Percentiles rank a stretch among this genome's conserved stretches.
Evolutionary conservation across 2,329 filamentous ascomycete species (phyloP).

Genomic region (Diaporthe sp.): DNA sequence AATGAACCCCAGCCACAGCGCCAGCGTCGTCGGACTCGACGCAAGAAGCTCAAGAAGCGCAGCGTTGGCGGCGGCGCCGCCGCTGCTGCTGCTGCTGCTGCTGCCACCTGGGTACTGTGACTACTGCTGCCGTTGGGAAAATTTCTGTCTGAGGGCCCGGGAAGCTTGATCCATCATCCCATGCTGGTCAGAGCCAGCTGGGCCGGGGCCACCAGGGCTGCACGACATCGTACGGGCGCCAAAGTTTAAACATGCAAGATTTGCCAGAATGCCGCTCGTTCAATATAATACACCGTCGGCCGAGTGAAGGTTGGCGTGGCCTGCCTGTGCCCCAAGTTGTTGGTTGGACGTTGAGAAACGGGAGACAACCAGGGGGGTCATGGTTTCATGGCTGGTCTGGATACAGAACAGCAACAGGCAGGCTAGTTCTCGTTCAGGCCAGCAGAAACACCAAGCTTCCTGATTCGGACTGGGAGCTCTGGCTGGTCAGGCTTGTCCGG

Average conservation of each 20-base stretch:
- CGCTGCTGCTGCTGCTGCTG: neutral
- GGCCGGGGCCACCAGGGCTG: slow-evolving; percentile 32
- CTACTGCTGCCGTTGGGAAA: neutral
- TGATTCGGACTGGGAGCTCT: slow-evolving; percentile 26
- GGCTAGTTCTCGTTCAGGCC: slow-evolving; percentile 30
- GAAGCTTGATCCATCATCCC: slow-evolving; percentile 31
- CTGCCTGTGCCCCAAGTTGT: neutral
- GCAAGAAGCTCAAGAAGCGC: slow-evolving; percentile 18
- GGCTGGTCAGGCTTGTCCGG: slow-evolving; percentile 23
- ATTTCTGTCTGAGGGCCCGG: neutral
- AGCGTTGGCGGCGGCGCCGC: neutral
- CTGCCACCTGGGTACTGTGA: neutral
- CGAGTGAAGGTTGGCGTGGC: slow-evolving; percentile 25
- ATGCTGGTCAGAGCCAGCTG: slow-evolving; percentile 21
- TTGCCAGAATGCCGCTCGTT: slow-evolving; percentile 2
- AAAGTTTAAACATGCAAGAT: slow-evolving; percentile 16
- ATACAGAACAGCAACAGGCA: neutral
- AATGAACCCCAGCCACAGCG: slow-evolving; percentile 37
- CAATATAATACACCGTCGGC: slow-evolving; percentile 27
- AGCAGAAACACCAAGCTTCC: slow-evolving; percentile 30
- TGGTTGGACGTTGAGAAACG: slow-evolving; percentile 19
- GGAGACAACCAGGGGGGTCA: neutral
- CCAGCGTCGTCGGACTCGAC: slow-evolving; percentile 24
- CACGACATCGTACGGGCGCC: slow-evolving; percentile 39
- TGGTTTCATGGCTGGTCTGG: slow-evolving; percentile 27